Percentiles rank a stretch among this genome's conserved stretches.
Evolutionary conservation across 495 filamentous ascomycete genomes (phyloP).

Genomic region (Aspergillus mulundensis): DNA sequence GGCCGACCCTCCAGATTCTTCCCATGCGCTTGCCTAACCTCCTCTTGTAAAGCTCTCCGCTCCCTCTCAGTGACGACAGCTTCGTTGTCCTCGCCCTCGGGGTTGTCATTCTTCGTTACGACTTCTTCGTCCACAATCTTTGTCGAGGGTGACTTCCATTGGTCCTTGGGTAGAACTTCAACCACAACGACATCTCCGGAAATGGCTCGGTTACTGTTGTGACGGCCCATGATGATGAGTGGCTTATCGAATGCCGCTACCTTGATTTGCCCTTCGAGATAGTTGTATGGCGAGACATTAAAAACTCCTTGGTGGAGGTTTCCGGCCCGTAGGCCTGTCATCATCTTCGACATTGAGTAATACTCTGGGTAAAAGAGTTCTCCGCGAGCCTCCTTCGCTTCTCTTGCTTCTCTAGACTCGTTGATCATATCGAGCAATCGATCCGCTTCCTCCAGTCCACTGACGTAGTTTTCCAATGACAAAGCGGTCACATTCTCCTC

Average conservation of each 20-base stretch:
- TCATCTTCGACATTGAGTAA: constrained; percentile 85
- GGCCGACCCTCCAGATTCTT: constrained; percentile 70
- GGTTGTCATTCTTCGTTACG: constrained; percentile 88
- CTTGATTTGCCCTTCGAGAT: constrained; percentile 85
- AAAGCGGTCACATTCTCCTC: constrained; percentile 64
- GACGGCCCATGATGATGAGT: constrained; percentile 83
- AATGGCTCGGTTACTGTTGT: constrained; percentile 93
- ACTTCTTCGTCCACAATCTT: constrained; percentile 95
- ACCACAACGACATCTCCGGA: constrained; percentile 89
- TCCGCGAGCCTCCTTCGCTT: constrained; percentile 57
- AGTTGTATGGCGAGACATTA: constrained; percentile 96
- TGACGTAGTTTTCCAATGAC: constrained; percentile 73
- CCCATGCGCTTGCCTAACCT: constrained; percentile 83
- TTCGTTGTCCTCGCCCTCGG: constrained; percentile 72
- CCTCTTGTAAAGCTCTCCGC: constrained; percentile 78
- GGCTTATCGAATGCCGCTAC: constrained; percentile 86
- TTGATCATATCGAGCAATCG: constrained; percentile 93
- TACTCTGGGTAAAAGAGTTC: constrained; percentile 81
- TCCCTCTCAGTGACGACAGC: constrained; percentile 81
- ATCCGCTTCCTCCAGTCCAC: constrained; percentile 75
- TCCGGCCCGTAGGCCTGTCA: constrained; percentile 82
- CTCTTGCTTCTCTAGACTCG: constrained; percentile 62
- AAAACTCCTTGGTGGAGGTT: constrained; percentile 90
- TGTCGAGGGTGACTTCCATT: constrained; percentile 93
- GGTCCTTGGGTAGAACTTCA: constrained; percentile 84